These are phyloP conservation scores for Tricholoma saponaceum DNA, from an alignment of 768 basidiomycete species.

Conservation along the genomic window DNA sequence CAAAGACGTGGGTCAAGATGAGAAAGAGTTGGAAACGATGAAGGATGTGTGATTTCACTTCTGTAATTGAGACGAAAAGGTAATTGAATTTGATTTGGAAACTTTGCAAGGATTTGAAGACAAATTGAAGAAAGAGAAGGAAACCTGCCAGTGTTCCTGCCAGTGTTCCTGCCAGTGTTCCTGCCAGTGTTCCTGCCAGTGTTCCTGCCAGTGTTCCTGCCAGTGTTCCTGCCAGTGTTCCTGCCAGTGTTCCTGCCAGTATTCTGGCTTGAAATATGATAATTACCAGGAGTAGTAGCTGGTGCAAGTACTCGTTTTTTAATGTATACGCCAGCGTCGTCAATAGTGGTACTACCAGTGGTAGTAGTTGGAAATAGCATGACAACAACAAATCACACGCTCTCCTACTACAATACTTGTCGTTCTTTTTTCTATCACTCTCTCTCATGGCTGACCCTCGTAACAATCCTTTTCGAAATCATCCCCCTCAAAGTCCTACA, in stretches of 20 bases:
- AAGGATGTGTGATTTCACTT: conserved; percentile 20
- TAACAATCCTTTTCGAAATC: conserved; percentile 27
- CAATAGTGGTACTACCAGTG: no score
- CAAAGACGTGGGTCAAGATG: conserved; percentile 55
- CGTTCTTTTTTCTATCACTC: conserved; percentile 8
- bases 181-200: no score
- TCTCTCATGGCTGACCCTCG: conserved; percentile 20
- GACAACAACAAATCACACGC: conserved; percentile 5
- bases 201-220: no score
- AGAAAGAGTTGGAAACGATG: conserved; percentile 30
- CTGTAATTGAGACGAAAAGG: conserved; percentile 14
- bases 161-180: no score
- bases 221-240: no score
- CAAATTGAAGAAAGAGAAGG: conserved; percentile 56
- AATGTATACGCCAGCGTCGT: no score
- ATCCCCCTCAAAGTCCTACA: conserved; percentile 25
- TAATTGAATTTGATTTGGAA: conserved; percentile 42
- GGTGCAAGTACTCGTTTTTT: no score
- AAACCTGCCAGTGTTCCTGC: conserved; percentile 18
- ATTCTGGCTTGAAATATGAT: no score
- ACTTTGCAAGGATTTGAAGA: conserved; percentile 36
- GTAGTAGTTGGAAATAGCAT: no score
- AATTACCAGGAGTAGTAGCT: no score
- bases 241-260: no score
- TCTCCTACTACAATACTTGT: no score